A percentile compares a stretch with the other conserved stretches of the same genome.
These are phyloP conservation scores for Annulohypoxylon bovei DNA, from an alignment of 495 filamentous ascomycete species.

Conservation along the genomic window DNA sequence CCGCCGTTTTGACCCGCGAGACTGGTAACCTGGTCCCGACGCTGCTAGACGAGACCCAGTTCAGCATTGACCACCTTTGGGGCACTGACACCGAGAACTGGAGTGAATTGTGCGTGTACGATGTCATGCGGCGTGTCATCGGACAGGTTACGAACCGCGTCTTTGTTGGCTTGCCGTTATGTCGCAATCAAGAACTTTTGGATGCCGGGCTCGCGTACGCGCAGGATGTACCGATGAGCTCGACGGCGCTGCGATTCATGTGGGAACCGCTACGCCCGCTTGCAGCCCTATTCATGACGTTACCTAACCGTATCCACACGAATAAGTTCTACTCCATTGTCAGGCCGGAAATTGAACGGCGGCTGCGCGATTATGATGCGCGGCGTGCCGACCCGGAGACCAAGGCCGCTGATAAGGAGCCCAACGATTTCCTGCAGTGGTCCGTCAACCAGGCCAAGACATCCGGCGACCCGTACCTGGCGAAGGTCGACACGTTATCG, in stretches of 20 bases:
- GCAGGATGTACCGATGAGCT: slow-evolving; percentile 47
- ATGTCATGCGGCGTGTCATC: slow-evolving; percentile 47
- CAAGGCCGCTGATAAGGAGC: slow-evolving; percentile 34
- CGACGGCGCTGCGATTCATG: slow-evolving; percentile 47
- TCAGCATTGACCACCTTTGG: slow-evolving; percentile 47
- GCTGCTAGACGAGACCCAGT: slow-evolving; percentile 55
- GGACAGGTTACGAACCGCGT: slow-evolving; percentile 50
- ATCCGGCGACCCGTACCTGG: slow-evolving; percentile 43
- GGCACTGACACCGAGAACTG: slow-evolving; percentile 47
- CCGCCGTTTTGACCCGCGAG: slow-evolving; percentile 51
- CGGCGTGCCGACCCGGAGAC: slow-evolving; percentile 36
- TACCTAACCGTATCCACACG: slow-evolving; percentile 51
- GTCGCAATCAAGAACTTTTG: slow-evolving; percentile 52
- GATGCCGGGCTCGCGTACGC: slow-evolving; percentile 54
- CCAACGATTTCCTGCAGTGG: slow-evolving; percentile 57
- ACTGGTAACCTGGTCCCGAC: slow-evolving; percentile 52
- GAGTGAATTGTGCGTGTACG: slow-evolving; percentile 52
- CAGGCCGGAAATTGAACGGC: slow-evolving; percentile 45
- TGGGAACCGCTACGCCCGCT: slow-evolving; percentile 54
- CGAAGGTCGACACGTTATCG: slow-evolving; percentile 40
- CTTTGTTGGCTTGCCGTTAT: slow-evolving; percentile 48
- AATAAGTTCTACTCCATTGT: slow-evolving; percentile 45
- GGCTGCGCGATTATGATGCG: slow-evolving; percentile 44
- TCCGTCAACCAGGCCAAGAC: slow-evolving; percentile 45
- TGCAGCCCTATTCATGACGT: slow-evolving; percentile 45